Evolutionary conservation across 495 filamentous ascomycete species (phyloP).

Genomic region (Aspergillus egyptiacus): DNA sequence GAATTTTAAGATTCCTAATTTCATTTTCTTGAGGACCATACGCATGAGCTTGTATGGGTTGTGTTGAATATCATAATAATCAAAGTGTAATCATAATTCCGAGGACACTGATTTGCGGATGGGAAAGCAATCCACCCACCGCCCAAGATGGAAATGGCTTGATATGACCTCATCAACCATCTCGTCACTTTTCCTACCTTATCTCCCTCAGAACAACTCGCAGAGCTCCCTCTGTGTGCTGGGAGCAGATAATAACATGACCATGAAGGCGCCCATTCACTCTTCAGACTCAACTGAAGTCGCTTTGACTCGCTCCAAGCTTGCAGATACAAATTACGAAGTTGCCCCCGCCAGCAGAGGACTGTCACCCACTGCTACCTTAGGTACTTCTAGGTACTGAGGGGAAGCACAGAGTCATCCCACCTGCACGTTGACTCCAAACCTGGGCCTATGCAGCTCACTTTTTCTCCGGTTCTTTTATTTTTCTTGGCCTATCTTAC

Average conservation of each 20-base stretch:
- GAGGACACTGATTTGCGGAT: conserved; percentile 5
- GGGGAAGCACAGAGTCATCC: conserved; percentile 15
- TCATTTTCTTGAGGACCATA: background rate
- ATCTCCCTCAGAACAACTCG: background rate
- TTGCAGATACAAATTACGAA: background rate
- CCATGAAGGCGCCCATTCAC: background rate
- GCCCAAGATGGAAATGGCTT: background rate
- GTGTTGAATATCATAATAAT: background rate
- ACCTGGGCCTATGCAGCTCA: background rate
- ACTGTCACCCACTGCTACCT: background rate
- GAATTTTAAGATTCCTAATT: conserved; percentile 31
- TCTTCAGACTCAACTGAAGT: background rate
- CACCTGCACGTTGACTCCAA: conserved; percentile 7
- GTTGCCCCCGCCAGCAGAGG: background rate
- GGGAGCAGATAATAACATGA: background rate
- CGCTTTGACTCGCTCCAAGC: background rate
- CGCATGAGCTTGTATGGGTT: background rate
- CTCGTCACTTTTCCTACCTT: background rate
- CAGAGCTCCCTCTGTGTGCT: background rate
- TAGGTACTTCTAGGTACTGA: conserved; percentile 1
- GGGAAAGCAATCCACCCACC: background rate
- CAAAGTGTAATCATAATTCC: background rate
- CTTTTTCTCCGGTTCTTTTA: conserved; percentile 7
- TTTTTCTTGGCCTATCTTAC: conserved; percentile 18
- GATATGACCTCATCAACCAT: conserved; percentile 9